Percentiles rank a stretch among this genome's conserved stretches.
phyloP scores from a whole-genome alignment of 2,329 filamentous ascomycete genomes.

The Sporothrix protearum region DNA sequence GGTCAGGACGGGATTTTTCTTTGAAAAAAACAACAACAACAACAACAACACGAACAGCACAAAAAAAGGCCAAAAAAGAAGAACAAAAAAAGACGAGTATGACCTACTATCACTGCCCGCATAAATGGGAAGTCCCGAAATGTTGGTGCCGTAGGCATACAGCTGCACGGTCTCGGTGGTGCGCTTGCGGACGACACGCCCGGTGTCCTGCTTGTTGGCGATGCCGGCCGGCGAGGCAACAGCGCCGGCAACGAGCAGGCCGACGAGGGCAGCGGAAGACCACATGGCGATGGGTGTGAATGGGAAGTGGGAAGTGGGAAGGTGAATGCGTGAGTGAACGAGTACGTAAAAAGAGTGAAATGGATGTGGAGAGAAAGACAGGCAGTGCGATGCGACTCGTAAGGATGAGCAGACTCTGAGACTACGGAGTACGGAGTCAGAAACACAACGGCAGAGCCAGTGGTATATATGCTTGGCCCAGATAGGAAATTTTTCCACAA shows the following conservation, averaged over 20 bases:
- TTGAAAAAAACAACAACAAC: no score
- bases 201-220: not conserved
- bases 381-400: not conserved
- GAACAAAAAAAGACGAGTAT: not conserved
- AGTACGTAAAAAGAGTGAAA: not conserved
- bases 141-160: conserved; percentile 15
- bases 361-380: not conserved
- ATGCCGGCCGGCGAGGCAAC: not conserved
- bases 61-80: not conserved
- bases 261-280: not conserved
- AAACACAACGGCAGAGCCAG: not conserved
- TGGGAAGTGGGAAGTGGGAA: not conserved
- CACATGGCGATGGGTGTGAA: not conserved
- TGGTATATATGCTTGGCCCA: not conserved
- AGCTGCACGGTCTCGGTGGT: conserved; percentile 11
- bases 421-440: not conserved
- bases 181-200: conserved; percentile 8
- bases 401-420: not conserved
- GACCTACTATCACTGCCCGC: conserved; percentile 3
- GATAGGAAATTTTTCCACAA: not conserved
- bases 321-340: not conserved
- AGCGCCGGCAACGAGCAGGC: not conserved
- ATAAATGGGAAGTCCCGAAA: not conserved
- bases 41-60: no score
- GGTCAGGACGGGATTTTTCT: no score